Conservation (phyloP, 129 eudicot genomes). For the Helianthus annuus region DNA sequence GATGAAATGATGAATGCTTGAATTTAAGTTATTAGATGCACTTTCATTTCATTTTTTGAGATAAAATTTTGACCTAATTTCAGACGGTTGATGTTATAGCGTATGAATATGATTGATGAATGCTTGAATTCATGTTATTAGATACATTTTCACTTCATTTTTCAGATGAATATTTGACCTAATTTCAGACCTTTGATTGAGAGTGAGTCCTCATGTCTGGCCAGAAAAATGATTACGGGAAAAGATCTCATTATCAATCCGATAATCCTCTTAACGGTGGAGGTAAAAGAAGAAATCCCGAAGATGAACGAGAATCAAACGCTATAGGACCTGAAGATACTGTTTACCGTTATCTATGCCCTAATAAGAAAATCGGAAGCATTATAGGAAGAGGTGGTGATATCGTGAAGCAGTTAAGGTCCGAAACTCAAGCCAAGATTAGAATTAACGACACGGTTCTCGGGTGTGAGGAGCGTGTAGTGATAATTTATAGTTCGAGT, state of each 20-base stretch:
- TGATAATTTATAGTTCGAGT: slow-evolving; percentile 67
- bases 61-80: too few species aligned
- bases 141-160: background rate
- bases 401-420: slow-evolving; percentile 72
- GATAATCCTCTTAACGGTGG: slow-evolving; percentile 59
- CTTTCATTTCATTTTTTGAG: too few species aligned
- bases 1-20: too few species aligned
- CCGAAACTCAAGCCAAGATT: slow-evolving; percentile 69
- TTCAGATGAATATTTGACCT: background rate
- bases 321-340: slow-evolving; percentile 80
- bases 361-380: slow-evolving; percentile 72
- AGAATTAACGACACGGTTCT: slow-evolving; percentile 83
- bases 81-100: background rate
- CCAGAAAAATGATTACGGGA: slow-evolving; percentile 70
- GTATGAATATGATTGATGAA: background rate
- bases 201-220: slow-evolving; percentile 48
- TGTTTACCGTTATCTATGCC: slow-evolving; percentile 82
- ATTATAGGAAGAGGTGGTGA: slow-evolving; percentile 92
- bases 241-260: slow-evolving; percentile 51
- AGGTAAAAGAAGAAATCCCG: slow-evolving; percentile 62
- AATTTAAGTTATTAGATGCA: too few species aligned
- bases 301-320: slow-evolving; percentile 62
- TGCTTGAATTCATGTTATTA: background rate
- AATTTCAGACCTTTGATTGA: background rate
- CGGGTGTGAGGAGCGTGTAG: slow-evolving; percentile 85